phyloP scores from a whole-genome alignment of 768 basidiomycete species.

The Xerocomus brunneocitrinus region DNA sequence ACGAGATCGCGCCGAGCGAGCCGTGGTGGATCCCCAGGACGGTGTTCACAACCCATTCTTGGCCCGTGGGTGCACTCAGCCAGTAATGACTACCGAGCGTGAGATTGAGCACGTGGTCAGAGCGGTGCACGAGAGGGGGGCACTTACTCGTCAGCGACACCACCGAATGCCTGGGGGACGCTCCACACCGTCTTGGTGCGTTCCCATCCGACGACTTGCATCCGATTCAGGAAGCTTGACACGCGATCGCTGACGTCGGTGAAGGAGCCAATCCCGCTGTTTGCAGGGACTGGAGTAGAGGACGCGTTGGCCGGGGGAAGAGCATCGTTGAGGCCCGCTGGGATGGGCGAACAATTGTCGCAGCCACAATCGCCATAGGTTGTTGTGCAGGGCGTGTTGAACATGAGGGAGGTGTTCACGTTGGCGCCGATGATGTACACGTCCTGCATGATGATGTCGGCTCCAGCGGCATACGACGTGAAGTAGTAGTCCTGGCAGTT shows the following conservation, averaged over 20 bases:
- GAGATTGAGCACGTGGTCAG: not conserved
- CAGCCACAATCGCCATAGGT: slow-evolving; percentile 73
- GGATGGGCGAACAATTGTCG: slow-evolving; percentile 48
- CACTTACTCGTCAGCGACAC: slow-evolving; percentile 31
- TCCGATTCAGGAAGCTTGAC: slow-evolving; percentile 56
- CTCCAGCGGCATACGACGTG: slow-evolving; percentile 50
- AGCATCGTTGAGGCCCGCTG: slow-evolving; percentile 38
- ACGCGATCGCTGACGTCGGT: slow-evolving; percentile 65
- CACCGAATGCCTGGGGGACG: slow-evolving; percentile 75
- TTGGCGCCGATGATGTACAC: slow-evolving; percentile 48
- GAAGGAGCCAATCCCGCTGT: slow-evolving; percentile 36
- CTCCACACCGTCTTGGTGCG: slow-evolving; percentile 68
- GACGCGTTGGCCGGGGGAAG: slow-evolving; percentile 22
- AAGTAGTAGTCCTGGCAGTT: slow-evolving; percentile 68
- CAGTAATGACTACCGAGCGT: slow-evolving; percentile 41
- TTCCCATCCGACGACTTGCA: slow-evolving; percentile 61
- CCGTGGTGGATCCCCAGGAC: slow-evolving; percentile 71
- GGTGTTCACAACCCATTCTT: slow-evolving; percentile 61
- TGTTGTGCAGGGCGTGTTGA: slow-evolving; percentile 56
- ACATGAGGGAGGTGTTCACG: slow-evolving; percentile 55
- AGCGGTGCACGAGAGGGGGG: not conserved
- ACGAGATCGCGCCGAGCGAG: slow-evolving; percentile 44
- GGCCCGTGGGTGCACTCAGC: slow-evolving; percentile 59
- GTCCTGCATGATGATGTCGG: slow-evolving; percentile 70
- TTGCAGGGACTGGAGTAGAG: slow-evolving; percentile 11